Conservation (phyloP, 805 yeast species). For the Candida koratica region DNA sequence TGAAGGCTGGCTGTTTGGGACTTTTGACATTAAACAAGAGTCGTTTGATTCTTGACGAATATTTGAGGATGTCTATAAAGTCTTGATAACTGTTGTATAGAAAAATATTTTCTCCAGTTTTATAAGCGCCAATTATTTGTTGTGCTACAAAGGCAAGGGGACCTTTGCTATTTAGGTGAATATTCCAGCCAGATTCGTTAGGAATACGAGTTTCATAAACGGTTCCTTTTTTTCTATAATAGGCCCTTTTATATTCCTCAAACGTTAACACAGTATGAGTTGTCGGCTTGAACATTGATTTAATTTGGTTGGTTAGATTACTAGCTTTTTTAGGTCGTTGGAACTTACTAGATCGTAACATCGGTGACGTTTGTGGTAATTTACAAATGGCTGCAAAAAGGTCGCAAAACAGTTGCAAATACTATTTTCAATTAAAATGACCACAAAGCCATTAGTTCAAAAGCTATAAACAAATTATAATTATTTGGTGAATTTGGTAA, state of each 20-base stretch:
- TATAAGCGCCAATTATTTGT: neutral
- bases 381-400: too few species aligned
- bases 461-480: too few species aligned
- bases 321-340: too few species aligned
- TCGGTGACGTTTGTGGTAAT: too few species aligned
- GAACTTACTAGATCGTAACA: too few species aligned
- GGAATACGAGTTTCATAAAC: neutral
- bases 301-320: too few species aligned
- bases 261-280: neutral
- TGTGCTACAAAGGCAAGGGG: neutral
- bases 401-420: too few species aligned
- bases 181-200: neutral
- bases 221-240: neutral
- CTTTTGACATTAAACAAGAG: neutral
- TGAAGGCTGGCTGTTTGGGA: neutral
- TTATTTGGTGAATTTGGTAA: too few species aligned
- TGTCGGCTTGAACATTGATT: neutral
- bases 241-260: neutral
- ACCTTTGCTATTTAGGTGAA: neutral
- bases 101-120: conserved; percentile 1
- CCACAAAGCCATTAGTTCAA: too few species aligned
- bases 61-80: neutral
- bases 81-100: conserved; percentile 1
- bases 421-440: too few species aligned
- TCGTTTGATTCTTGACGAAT: neutral